Conservation (phyloP, 139 green algal species). For the Desmodesmus armatus region DNA sequence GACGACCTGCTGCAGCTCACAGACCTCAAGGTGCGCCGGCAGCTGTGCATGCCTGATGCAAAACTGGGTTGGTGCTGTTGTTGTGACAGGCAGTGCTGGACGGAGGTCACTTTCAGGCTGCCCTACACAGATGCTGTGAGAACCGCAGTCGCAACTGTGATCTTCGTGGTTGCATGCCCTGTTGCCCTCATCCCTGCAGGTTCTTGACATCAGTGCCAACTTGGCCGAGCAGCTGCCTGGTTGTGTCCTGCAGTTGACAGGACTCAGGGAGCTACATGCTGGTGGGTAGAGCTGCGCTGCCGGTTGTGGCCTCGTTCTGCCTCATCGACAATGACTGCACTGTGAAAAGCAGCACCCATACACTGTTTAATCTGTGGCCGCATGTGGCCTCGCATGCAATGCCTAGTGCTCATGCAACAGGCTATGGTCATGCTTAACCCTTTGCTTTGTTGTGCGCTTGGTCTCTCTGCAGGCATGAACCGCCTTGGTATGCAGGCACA, state of each 20-base stretch:
- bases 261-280: conserved; percentile 32
- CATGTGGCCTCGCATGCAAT: background rate
- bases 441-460: background rate
- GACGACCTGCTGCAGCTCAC: conserved; percentile 30
- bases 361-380: no score
- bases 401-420: background rate
- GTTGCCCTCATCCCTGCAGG: background rate
- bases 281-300: no score
- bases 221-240: conserved; percentile 32
- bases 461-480: conserved; percentile 40
- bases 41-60: background rate
- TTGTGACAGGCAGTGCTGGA: no score
- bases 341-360: no score
- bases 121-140: no score
- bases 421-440: background rate
- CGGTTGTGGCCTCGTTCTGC: no score
- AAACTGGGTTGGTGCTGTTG: background rate
- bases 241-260: conserved; percentile 20
- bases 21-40: conserved; percentile 26
- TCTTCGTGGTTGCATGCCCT: background rate
- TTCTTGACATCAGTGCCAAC: conserved; percentile 43
- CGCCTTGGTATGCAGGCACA: conserved; percentile 29
- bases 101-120: no score
- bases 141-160: background rate
- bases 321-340: no score